phyloP scores from a whole-genome alignment of 2,329 filamentous ascomycete genomes.

The Cryphonectria parasitica region DNA sequence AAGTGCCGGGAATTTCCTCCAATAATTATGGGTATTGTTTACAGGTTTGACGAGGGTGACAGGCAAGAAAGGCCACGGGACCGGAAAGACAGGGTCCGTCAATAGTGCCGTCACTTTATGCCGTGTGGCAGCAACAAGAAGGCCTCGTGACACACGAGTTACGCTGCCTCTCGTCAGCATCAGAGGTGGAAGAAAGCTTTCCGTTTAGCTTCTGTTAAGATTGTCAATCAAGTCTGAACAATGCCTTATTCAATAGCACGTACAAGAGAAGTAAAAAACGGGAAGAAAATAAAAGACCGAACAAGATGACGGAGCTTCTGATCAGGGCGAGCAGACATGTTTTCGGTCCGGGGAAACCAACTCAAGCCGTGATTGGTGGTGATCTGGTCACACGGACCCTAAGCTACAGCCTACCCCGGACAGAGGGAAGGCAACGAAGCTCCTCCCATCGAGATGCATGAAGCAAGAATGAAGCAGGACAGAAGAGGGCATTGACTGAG shows the following conservation, averaged over 20 bases:
- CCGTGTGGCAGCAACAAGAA: background rate
- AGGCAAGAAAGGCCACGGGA: background rate
- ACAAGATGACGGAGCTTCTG: background rate
- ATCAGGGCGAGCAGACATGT: background rate
- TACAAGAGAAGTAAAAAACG: no score
- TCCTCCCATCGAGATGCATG: background rate
- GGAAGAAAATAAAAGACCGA: background rate
- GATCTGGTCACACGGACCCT: background rate
- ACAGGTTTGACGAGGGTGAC: constrained; percentile 2
- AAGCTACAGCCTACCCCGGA: background rate
- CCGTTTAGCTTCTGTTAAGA: background rate
- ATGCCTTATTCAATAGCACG: background rate
- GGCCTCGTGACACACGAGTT: constrained; percentile 13
- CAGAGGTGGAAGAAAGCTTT: constrained; percentile 16
- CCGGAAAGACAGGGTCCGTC: background rate
- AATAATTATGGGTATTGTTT: constrained; percentile 18
- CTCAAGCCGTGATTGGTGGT: constrained; percentile 3
- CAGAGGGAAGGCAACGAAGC: background rate
- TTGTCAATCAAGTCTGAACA: background rate
- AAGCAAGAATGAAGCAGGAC: no score
- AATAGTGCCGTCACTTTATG: constrained; percentile 12
- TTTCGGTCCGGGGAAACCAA: no score
- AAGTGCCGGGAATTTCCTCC: constrained; percentile 22
- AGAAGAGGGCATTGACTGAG: no score
- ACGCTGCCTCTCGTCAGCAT: constrained; percentile 13